Base-by-base conservation (phyloP, 1,139 yeast genomes). In the Nakaseomyces kungkrabaensis region DNA sequence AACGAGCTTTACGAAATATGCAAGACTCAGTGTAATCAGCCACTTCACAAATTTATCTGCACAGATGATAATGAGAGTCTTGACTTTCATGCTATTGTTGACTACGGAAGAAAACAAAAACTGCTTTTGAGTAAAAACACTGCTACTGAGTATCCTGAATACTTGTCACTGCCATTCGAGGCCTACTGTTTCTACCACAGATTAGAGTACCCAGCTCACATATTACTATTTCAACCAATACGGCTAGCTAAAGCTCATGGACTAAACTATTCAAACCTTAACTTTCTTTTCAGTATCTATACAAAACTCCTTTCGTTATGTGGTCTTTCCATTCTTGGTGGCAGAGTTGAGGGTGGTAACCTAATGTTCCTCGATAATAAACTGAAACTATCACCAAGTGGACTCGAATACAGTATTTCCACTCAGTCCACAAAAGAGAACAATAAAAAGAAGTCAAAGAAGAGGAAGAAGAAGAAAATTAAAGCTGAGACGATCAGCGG, bases 181-280 rank as follows among this genome's bases (percentile, higher is more conserved):
- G 58, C 63, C 6, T 60, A 61, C 41, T 61, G 63, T 46, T 61
- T 60, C 47, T 60, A 58, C 44, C 62, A 61, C 33, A 55, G 59
- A 32, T 50, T 60, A 26, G 66, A 60, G 45, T 60, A 52, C 48
- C 66, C 66, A 7, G 59, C 62, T 5, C 56, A 61, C 25, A 50
- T 61, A 3, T 49, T 61, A 27, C 50, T 61, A 17, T 51, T 54
- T 5, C 65, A 60, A 41, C 60, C 62, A 5, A 53, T 60, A n/a
- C 43, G 49, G 3, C 44, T 61, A 43, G 61, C 62, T 4, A 56
- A 53, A 13, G 50, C 42, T n/a, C 58, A 52, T 43, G 51, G 49
- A 17, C 51, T 54, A 7, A 46, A 52, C 3, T 55, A 54, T 24
- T 49, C 59, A 36, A 59, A 58, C 40, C 45, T 61, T 26, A 60